A percentile compares a stretch with the other conserved stretches of the same genome.
These are phyloP conservation scores for Vitis labrusca DNA, from an alignment of 164 flowering plant genomes.

Conservation along the genomic window DNA sequence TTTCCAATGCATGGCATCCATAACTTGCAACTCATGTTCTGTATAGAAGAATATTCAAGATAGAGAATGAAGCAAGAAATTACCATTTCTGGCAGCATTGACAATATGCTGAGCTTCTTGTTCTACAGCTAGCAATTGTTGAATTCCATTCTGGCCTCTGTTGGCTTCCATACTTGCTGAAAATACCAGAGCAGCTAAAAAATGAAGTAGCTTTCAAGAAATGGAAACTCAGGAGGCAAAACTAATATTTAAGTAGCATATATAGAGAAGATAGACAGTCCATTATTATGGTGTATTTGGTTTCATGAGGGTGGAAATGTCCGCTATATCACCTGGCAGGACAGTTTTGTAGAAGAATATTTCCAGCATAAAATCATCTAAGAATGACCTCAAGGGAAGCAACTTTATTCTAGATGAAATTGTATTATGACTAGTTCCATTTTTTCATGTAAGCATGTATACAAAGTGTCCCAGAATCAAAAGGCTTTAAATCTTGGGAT, in stretches of 20 bases:
- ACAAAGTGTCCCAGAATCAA: not conserved
- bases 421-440: not conserved
- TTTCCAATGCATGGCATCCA: not conserved
- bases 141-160: slow-evolving; percentile 47
- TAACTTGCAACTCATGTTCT: too few species aligned
- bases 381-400: not conserved
- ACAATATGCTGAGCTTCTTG: slow-evolving; percentile 53
- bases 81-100: slow-evolving; percentile 41
- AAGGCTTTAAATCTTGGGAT: not conserved
- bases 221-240: not conserved
- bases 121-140: slow-evolving; percentile 39
- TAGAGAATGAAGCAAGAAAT: not conserved
- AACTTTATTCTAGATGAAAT: not conserved
- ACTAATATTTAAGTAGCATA: not conserved
- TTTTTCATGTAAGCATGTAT: not conserved
- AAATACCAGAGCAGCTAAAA: not conserved
- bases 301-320: not conserved
- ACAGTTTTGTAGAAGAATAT: not conserved
- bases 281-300: not conserved
- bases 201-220: not conserved
- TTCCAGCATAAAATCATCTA: not conserved
- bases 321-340: not conserved
- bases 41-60: not conserved
- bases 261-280: not conserved
- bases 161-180: slow-evolving; percentile 29